These are phyloP conservation scores for Cytospora paraplurivora DNA, from an alignment of 2,329 filamentous ascomycete species.

Conservation along the genomic window DNA sequence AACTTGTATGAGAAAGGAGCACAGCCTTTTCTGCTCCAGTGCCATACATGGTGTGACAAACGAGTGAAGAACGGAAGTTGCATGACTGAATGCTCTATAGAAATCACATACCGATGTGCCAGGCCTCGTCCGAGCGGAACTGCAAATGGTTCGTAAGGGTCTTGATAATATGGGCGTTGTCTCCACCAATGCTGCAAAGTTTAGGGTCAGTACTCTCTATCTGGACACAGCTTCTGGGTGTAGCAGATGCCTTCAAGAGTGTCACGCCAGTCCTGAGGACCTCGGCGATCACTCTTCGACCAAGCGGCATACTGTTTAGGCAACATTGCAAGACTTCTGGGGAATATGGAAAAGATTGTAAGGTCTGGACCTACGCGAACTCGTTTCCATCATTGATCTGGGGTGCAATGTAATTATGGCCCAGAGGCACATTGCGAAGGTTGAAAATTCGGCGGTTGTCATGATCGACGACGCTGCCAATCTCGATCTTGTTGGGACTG, in stretches of 20 bases:
- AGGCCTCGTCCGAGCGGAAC: background rate
- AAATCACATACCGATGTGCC: background rate
- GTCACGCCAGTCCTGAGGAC: background rate
- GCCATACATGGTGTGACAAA: too few relatives aligned
- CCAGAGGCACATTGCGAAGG: background rate
- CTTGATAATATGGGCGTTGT: background rate
- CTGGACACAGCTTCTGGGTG: background rate
- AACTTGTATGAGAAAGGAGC: too few relatives aligned
- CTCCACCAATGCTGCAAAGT: background rate
- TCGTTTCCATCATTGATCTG: constrained; percentile 8
- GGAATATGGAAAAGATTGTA: background rate
- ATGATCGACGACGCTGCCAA: background rate
- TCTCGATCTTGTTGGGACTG: constrained; percentile 1
- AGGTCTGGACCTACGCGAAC: constrained; percentile 11
- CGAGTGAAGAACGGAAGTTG: too few relatives aligned
- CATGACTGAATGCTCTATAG: too few relatives aligned
- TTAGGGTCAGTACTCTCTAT: background rate
- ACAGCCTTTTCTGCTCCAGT: too few relatives aligned
- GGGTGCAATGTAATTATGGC: constrained; percentile 7
- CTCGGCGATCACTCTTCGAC: background rate
- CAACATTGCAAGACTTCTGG: background rate
- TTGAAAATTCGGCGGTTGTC: background rate
- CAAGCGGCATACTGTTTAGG: background rate
- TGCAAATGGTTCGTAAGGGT: background rate
- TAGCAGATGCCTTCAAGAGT: background rate